Base-by-base conservation (phyloP, 2,329 filamentous ascomycete species). In the Colletotrichum higginsianum region DNA sequence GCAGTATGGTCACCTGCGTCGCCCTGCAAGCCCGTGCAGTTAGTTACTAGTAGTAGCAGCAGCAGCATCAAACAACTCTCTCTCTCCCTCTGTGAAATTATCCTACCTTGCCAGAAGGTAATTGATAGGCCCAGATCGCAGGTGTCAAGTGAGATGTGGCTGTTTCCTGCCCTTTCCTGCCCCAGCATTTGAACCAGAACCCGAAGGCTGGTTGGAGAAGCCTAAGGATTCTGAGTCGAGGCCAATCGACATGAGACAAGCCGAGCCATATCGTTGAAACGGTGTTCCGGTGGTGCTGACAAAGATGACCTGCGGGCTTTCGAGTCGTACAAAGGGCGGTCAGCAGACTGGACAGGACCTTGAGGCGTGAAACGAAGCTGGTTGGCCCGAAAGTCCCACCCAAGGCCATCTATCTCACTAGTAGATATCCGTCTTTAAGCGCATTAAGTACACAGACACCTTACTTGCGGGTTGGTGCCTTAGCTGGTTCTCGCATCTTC, bases 1-100 rank as follows among this genome's bases (percentile, higher is more conserved):
- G 42, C 56, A 57, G 67, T 63, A 61, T 56, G 63, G 68, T 72
- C 68, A 71, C 52, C 67, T 71, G 65, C 68, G 58, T 57, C 65
- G 65, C 49, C 21, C 61, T 55, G 61, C 49, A 46, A 62, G 68
- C 53, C 68, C 58, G 40, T 60, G 53, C 60, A 68, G 16, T 56
- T 55, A 42, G 63, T 44, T 58, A 57, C 47, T 50, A 57, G 58
- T 52, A 52, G 60, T 30, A 30, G 46, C 46, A n/a, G n/a, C 18
- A 61, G 21, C 30, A 21, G n/a, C 15, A 44, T 6, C 13, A 47
- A 44, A 35, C 44, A 61, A 15, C 9, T 38, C 35, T 38, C 9
- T 38, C 35, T 38, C 35, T 11, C 35, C 35, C 35, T 38, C 35
- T 38, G 8, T 38, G 9, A 11, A 18, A 16, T 62, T 52, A 40